A percentile compares a stretch with the other conserved stretches of the same genome.
Evolutionary conservation across 257 asterid genomes (phyloP).

Genomic region (Prunella vulgaris): DNA sequence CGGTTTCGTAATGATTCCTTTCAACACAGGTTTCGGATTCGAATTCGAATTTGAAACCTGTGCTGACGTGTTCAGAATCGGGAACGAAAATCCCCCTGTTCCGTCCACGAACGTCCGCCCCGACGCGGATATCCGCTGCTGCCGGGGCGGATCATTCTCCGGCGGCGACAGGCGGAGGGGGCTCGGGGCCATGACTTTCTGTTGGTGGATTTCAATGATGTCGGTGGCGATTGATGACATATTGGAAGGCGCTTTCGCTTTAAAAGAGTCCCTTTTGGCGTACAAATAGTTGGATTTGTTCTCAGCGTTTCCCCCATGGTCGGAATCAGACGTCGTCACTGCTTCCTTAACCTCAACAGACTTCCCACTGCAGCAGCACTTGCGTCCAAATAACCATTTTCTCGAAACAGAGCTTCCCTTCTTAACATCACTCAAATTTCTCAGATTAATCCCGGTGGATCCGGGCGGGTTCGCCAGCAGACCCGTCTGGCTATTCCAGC

Average conservation of each 20-base stretch:
- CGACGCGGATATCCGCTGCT: conserved; percentile 48
- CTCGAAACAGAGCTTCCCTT: conserved; percentile 21
- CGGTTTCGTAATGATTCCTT: conserved; percentile 11
- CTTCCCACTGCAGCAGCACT: conserved; percentile 70
- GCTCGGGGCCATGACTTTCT: conserved; percentile 3
- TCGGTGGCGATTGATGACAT: conserved; percentile 11
- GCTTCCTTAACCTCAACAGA: conserved; percentile 57
- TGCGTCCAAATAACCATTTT: conserved; percentile 54
- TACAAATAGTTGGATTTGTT: conserved; percentile 3
- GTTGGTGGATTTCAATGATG: conserved; percentile 20
- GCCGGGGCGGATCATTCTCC: conserved; percentile 26
- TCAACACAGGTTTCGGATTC: conserved; percentile 7
- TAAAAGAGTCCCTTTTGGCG: conserved; percentile 14
- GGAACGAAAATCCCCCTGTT: conserved; percentile 55
- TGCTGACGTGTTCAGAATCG: conserved; percentile 39
- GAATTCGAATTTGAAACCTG: no score
- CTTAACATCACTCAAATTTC: conserved; percentile 20
- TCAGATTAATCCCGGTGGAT: conserved; percentile 34
- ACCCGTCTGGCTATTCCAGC: conserved; percentile 90
- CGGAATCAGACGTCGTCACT: conserved; percentile 29
- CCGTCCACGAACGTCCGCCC: conserved; percentile 36
- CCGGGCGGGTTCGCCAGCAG: conserved; percentile 62
- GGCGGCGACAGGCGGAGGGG: conserved; percentile 17
- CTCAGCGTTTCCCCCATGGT: conserved; percentile 13
- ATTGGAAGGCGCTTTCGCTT: conserved; percentile 11